Conservation (phyloP, 75 land plant genomes). For the Chamaecyparis obtusa region DNA sequence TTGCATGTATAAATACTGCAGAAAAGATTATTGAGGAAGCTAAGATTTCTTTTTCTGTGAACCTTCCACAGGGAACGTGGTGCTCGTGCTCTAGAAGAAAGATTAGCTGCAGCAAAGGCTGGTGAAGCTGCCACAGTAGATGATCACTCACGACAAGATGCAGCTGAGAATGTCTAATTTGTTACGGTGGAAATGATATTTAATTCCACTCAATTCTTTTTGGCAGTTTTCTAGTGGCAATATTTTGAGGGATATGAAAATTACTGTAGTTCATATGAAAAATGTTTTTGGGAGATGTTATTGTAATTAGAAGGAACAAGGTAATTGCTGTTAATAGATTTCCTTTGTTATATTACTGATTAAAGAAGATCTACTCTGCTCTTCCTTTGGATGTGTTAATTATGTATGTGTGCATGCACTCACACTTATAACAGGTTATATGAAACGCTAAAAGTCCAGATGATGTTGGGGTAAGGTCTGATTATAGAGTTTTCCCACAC, state of each 20-base stretch:
- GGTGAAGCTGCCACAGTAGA: conserved; percentile 9
- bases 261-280: not conserved
- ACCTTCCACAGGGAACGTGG: conserved; percentile 77
- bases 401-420: not conserved
- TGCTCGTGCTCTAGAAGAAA: conserved; percentile 91
- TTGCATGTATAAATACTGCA: not conserved
- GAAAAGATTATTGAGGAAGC: not conserved
- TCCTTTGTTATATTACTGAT: not conserved
- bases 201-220: not conserved
- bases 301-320: not conserved
- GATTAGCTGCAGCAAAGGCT: conserved; percentile 54
- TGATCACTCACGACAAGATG: not conserved
- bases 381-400: not conserved
- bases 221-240: not conserved
- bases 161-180: conserved; percentile 9
- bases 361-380: not conserved
- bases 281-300: not conserved
- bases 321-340: not conserved
- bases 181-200: not conserved
- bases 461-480: not conserved
- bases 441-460: not conserved
- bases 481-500: not conserved
- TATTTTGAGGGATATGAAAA: not conserved
- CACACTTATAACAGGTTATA: not conserved
- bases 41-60: not conserved